A percentile compares a stretch with the other conserved stretches of the same genome.
phyloP scores from a whole-genome alignment of 2,329 filamentous ascomycete species.

The Phialophora tarda region DNA sequence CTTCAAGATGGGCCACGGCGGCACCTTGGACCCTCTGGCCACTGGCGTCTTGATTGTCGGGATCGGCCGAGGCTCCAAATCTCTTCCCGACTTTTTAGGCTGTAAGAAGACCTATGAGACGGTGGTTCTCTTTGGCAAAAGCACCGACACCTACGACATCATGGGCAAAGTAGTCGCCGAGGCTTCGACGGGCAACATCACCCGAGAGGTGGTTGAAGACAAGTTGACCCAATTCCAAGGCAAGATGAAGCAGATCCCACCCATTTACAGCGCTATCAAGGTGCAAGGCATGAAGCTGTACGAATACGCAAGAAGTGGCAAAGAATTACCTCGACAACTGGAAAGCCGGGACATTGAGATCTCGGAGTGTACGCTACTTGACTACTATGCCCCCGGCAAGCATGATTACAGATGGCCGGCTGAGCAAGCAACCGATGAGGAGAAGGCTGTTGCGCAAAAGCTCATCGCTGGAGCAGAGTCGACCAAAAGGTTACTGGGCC shows the following conservation, averaged over 20 bases:
- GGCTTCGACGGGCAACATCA: constrained; percentile 71
- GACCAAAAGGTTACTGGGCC: constrained; percentile 22
- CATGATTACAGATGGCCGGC: constrained; percentile 81
- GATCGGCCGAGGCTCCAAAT: constrained; percentile 85
- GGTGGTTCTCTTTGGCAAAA: constrained; percentile 85
- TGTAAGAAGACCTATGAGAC: constrained; percentile 96
- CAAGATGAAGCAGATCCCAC: constrained; percentile 85
- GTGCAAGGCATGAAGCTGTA: constrained; percentile 94
- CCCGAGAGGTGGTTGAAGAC: constrained; percentile 75
- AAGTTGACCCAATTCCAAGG: constrained; percentile 77
- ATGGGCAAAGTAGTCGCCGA: constrained; percentile 81
- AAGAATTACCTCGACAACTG: constrained; percentile 83
- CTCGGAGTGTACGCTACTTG: constrained; percentile 75
- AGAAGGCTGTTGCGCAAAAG: constrained; percentile 77
- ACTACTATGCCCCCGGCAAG: constrained; percentile 81
- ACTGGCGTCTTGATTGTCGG: constrained; percentile 91
- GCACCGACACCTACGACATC: constrained; percentile 89
- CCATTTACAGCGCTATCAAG: constrained; percentile 89
- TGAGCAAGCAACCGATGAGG: constrained; percentile 75
- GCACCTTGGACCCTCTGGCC: constrained; percentile 91
- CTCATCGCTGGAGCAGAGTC: constrained; percentile 52
- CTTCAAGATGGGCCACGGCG: constrained; percentile 95
- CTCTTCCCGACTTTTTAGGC: constrained; percentile 74
- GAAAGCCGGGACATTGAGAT: constrained; percentile 80
- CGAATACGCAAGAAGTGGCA: constrained; percentile 91